Evolutionary conservation across 805 yeast genomes (phyloP).

Genomic region (Starmerella tilneyi): DNA sequence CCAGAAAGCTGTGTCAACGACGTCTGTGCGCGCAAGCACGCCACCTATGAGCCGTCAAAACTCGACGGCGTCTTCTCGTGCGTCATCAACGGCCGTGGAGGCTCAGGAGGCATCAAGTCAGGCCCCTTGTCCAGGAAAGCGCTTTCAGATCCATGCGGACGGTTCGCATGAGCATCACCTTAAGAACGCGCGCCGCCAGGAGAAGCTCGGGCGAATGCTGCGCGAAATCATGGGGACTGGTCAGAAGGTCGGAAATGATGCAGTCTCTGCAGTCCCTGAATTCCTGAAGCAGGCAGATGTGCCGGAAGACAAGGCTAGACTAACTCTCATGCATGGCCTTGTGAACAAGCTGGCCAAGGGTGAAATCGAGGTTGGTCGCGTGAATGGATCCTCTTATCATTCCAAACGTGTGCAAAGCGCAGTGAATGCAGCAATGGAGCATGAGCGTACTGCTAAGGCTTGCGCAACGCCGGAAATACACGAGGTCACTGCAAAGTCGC

Average conservation of each 20-base stretch:
- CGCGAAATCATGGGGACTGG: conserved; percentile 32
- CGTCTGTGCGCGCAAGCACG: not conserved
- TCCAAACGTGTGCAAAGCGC: conserved; percentile 8
- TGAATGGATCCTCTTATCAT: conserved; percentile 23
- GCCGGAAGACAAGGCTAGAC: conserved; percentile 17
- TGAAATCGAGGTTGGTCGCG: conserved; percentile 30
- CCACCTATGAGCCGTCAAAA: conserved; percentile 18
- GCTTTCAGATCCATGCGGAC: conserved; percentile 30
- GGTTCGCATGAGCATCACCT: conserved; percentile 76
- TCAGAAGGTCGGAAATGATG: conserved; percentile 32
- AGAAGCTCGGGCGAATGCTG: conserved; percentile 56
- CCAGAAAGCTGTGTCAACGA: not conserved
- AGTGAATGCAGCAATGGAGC: not conserved
- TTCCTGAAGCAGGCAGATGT: conserved; percentile 20
- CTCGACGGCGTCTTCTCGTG: conserved; percentile 10
- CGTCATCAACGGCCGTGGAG: not conserved
- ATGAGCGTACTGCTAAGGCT: not conserved
- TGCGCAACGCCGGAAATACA: conserved; percentile 6
- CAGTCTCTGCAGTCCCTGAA: conserved; percentile 27
- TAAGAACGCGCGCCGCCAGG: conserved; percentile 46
- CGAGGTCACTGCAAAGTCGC: conserved; percentile 37
- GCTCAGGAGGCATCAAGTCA: not conserved
- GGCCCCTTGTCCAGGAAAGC: not conserved
- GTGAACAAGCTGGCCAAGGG: conserved; percentile 31
- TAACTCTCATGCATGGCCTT: conserved; percentile 31